phyloP scores from a whole-genome alignment of 345 rosid species.

The Acer yangbiense region DNA sequence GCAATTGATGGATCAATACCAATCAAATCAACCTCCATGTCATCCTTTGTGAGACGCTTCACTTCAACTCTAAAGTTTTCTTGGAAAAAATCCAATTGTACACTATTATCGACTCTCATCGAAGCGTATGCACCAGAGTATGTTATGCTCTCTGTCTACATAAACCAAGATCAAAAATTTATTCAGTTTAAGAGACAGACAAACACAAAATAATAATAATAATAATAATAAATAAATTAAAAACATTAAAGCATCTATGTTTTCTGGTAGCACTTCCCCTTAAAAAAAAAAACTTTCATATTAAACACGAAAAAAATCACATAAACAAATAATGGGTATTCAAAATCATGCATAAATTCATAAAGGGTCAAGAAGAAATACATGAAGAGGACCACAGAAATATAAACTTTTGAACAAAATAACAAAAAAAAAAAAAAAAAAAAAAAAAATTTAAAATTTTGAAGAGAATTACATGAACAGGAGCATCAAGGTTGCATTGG shows the following conservation, averaged over 20 bases:
- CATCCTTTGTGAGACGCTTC: conserved; percentile 45
- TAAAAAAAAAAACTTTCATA: too few relatives aligned
- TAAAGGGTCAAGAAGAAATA: background rate
- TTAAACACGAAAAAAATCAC: background rate
- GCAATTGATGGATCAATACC: conserved; percentile 86
- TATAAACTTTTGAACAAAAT: background rate
- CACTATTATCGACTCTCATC: conserved; percentile 67
- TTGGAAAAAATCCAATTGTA: conserved; percentile 49
- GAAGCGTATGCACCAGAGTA: conserved; percentile 92
- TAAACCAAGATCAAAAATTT: conserved; percentile 21
- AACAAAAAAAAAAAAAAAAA: background rate
- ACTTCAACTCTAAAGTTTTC: conserved; percentile 65
- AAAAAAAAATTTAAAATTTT: background rate
- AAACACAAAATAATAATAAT: background rate
- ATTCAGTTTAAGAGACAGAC: background rate
- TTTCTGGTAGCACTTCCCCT: too few relatives aligned
- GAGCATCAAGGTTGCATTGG: conserved; percentile 69
- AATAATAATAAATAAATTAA: background rate
- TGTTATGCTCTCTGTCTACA: conserved; percentile 59
- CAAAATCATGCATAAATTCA: background rate
- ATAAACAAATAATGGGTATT: background rate
- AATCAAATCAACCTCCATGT: conserved; percentile 82
- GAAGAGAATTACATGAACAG: conserved; percentile 53
- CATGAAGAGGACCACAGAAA: background rate
- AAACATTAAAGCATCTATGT: too few relatives aligned